phyloP scores from a whole-genome alignment of 2,329 filamentous ascomycete species.

The Aspergillus fijiensis region DNA sequence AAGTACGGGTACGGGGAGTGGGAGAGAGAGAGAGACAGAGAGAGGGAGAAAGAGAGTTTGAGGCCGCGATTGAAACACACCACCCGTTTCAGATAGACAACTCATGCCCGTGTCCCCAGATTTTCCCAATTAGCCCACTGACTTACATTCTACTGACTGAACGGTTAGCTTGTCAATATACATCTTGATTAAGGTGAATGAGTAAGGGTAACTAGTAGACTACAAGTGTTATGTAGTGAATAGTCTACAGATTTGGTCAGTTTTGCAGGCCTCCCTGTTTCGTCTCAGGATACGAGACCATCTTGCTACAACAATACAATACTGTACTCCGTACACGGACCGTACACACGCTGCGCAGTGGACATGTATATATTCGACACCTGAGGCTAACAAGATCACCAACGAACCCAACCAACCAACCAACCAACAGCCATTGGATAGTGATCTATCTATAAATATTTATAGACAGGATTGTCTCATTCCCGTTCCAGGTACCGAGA shows the following conservation, averaged over 20 bases:
- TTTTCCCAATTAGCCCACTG: not conserved
- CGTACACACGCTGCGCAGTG: no score
- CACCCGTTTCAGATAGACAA: slow-evolving; percentile 24
- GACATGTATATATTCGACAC: no score
- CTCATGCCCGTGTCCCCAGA: slow-evolving; percentile 8
- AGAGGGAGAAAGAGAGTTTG: slow-evolving; percentile 9
- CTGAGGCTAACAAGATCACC: no score
- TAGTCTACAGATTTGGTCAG: no score
- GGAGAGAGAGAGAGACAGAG: slow-evolving; percentile 1
- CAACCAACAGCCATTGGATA: no score
- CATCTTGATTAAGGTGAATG: no score
- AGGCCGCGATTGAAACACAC: slow-evolving; percentile 16
- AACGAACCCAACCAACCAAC: no score
- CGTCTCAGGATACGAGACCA: not conserved
- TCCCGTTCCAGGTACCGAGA: not conserved
- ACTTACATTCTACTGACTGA: no score
- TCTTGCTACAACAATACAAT: not conserved
- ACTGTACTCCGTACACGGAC: not conserved
- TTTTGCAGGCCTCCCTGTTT: not conserved
- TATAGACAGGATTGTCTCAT: not conserved
- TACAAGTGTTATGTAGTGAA: no score
- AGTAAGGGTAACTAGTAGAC: no score
- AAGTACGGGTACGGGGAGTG: slow-evolving; percentile 3
- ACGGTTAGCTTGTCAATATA: no score
- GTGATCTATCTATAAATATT: not conserved